Percentiles rank a stretch among this genome's conserved stretches.
Evolutionary conservation across 2,329 filamentous ascomycete species (phyloP).

Genomic region (Colletotrichum echinochloae): DNA sequence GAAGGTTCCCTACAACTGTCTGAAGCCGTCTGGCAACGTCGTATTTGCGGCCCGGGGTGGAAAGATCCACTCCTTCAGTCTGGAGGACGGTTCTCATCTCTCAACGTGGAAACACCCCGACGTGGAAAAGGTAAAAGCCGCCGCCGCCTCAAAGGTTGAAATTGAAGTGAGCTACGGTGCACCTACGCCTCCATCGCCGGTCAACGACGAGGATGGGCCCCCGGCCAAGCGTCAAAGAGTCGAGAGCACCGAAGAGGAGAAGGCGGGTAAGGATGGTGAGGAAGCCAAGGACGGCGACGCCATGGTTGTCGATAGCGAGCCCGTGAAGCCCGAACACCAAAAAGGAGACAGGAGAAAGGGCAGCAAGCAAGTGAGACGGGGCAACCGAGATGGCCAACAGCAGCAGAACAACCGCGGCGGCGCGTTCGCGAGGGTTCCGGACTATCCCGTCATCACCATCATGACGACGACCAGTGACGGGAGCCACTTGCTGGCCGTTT

Average conservation of each 20-base stretch:
- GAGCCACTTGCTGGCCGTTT: constrained; percentile 79
- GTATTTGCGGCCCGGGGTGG: constrained; percentile 81
- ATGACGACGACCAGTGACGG: constrained; percentile 73
- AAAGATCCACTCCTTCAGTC: constrained; percentile 75
- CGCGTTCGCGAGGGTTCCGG: constrained; percentile 53
- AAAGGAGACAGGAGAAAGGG: constrained; percentile 46
- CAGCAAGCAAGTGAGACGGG: constrained; percentile 40
- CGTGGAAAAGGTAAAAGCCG: constrained; percentile 48
- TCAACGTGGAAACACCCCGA: constrained; percentile 71
- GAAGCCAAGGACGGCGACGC: constrained; percentile 42
- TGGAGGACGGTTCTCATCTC: constrained; percentile 67
- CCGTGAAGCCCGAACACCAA: constrained; percentile 43
- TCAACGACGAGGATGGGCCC: constrained; percentile 46
- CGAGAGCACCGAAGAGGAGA: constrained; percentile 49
- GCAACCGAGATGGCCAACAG: constrained; percentile 49
- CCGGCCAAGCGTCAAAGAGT: constrained; percentile 59
- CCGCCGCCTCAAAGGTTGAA: constrained; percentile 45
- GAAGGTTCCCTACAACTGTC: constrained; percentile 73
- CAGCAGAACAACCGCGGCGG: constrained; percentile 48
- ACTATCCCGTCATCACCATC: constrained; percentile 75
- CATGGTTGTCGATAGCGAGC: constrained; percentile 42
- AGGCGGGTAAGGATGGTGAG: constrained; percentile 45
- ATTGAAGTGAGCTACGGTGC: constrained; percentile 45
- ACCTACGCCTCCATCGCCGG: constrained; percentile 18
- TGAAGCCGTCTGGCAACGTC: constrained; percentile 65